These are phyloP conservation scores for Fusarium chuoi DNA, from an alignment of 2,329 filamentous ascomycete genomes.

Conservation along the genomic window DNA sequence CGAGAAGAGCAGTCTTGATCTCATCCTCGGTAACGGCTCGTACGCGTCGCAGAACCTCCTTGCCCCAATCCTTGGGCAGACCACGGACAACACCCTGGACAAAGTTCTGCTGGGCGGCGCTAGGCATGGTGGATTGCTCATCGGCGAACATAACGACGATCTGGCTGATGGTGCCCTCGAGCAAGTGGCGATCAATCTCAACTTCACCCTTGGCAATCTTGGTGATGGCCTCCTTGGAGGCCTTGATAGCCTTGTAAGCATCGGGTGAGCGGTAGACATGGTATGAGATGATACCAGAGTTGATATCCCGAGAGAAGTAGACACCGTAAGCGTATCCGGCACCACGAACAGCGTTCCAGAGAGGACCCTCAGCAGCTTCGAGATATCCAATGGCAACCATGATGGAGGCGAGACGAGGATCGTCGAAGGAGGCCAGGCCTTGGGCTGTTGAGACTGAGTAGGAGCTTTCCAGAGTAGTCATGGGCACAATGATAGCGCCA, in stretches of 20 bases:
- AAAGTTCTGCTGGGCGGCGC: slow-evolving; percentile 85
- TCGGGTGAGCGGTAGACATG: slow-evolving; percentile 92
- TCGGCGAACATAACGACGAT: slow-evolving; percentile 90
- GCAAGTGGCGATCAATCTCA: slow-evolving; percentile 80
- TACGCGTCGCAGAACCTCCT: slow-evolving; percentile 80
- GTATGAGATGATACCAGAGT: slow-evolving; percentile 84
- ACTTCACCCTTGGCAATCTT: slow-evolving; percentile 77
- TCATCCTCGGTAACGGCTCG: slow-evolving; percentile 79
- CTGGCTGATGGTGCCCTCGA: slow-evolving; percentile 90
- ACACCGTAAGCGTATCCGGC: slow-evolving; percentile 93
- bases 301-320: slow-evolving; percentile 79
- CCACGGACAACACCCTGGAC: slow-evolving; percentile 81
- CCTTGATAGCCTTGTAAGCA: slow-evolving; percentile 84
- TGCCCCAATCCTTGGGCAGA: slow-evolving; percentile 80
- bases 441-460: slow-evolving; percentile 81
- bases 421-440: slow-evolving; percentile 78
- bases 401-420: slow-evolving; percentile 83
- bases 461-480: slow-evolving; percentile 92
- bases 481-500: slow-evolving; percentile 82
- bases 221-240: slow-evolving; percentile 78
- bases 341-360: slow-evolving; percentile 93
- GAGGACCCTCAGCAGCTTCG: slow-evolving; percentile 90
- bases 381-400: slow-evolving; percentile 92
- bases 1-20: slow-evolving; percentile 77
- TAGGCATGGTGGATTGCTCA: slow-evolving; percentile 85